A percentile compares a stretch with the other conserved stretches of the same genome.
Evolutionary conservation across 148 eudicot genomes (phyloP).

Genomic region (Dianthus caryophyllus): DNA sequence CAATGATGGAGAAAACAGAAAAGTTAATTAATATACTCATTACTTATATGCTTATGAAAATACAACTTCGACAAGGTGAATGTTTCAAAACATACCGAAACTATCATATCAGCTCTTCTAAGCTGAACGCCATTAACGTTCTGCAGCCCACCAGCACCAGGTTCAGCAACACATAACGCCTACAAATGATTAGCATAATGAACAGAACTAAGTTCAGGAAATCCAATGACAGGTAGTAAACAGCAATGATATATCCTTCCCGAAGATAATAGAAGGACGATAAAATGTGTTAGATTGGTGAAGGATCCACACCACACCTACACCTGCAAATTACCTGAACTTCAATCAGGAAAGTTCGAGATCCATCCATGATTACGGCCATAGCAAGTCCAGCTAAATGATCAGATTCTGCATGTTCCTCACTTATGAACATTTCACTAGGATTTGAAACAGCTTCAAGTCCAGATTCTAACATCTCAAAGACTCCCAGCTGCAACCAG

Average conservation of each 20-base stretch:
- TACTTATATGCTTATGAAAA: too few relatives aligned
- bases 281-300: background rate
- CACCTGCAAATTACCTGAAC: constrained; percentile 59
- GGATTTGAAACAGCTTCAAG: constrained; percentile 75
- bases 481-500: constrained; percentile 75
- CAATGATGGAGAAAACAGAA: too few relatives aligned
- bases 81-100: constrained; percentile 69
- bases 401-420: constrained; percentile 71
- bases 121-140: constrained; percentile 73
- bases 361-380: constrained; percentile 79
- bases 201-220: background rate
- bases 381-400: constrained; percentile 83
- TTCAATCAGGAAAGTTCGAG: constrained; percentile 87
- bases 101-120: constrained; percentile 90
- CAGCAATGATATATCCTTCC: background rate
- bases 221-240: constrained; percentile 4
- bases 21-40: background rate
- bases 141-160: constrained; percentile 48
- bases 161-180: constrained; percentile 77
- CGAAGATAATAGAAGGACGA: background rate
- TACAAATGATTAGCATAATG: constrained; percentile 26
- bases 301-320: background rate
- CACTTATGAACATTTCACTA: constrained; percentile 77
- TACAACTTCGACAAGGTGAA: too few relatives aligned
- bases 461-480: constrained; percentile 81